These are phyloP conservation scores for Colletotrichum falcatum DNA, from an alignment of 2,329 filamentous ascomycete species.

Conservation along the genomic window DNA sequence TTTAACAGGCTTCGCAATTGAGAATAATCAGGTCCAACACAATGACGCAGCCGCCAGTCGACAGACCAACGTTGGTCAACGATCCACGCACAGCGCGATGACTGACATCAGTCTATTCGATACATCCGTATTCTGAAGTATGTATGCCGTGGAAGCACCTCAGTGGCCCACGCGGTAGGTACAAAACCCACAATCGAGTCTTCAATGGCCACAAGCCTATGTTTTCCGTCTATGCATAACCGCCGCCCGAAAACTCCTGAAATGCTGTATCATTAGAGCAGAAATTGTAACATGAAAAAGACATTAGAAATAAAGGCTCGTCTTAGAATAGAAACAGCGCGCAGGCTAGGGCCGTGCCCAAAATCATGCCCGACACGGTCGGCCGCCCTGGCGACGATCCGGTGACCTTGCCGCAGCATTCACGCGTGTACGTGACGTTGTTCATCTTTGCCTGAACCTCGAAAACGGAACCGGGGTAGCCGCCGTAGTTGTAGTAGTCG, in stretches of 20 bases:
- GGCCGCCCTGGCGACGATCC: conserved; percentile 41
- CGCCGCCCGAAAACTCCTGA: conserved; percentile 20
- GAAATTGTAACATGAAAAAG: not conserved
- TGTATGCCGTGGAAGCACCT: not conserved
- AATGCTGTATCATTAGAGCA: conserved; percentile 19
- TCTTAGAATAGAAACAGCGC: conserved; percentile 32
- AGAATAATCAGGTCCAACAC: not conserved
- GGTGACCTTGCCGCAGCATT: conserved; percentile 65
- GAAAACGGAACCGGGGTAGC: conserved; percentile 78
- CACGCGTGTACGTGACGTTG: conserved; percentile 74
- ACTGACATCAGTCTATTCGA: not conserved
- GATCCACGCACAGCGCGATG: too few species aligned
- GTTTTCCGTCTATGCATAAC: conserved; percentile 21
- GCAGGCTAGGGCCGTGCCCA: conserved; percentile 27
- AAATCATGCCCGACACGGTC: conserved; percentile 8
- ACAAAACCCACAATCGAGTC: not conserved
- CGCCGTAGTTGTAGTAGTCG: conserved; percentile 84
- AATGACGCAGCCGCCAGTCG: not conserved
- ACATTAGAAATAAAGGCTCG: conserved; percentile 14
- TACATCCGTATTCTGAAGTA: not conserved
- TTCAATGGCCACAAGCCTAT: not conserved
- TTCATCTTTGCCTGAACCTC: conserved; percentile 77
- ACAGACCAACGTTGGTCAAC: not conserved
- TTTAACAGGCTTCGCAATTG: too few species aligned
- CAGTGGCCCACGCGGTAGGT: not conserved